Conservation (phyloP, 805 yeast genomes). For the Maudiozyma bulderi region DNA sequence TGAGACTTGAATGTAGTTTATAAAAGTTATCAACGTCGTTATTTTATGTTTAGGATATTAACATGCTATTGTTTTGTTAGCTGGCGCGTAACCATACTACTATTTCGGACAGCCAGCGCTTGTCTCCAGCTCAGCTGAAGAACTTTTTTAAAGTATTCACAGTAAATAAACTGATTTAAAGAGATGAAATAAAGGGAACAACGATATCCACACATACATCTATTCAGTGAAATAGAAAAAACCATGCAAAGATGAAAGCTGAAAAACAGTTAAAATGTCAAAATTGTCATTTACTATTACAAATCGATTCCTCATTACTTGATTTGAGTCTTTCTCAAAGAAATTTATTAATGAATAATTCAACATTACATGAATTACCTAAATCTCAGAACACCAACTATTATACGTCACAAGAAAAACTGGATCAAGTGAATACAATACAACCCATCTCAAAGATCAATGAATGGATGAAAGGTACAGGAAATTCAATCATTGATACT, state of each 20-base stretch:
- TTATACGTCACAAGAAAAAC: slow-evolving; percentile 18
- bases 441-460: slow-evolving; percentile 20
- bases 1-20: no score
- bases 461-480: slow-evolving; percentile 16
- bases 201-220: no score
- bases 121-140: no score
- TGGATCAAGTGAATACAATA: slow-evolving; percentile 12
- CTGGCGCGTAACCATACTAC: no score
- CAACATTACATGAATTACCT: background rate
- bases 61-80: no score
- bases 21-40: no score
- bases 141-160: no score
- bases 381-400: slow-evolving; percentile 4
- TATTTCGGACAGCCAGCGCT: no score
- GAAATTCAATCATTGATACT: background rate
- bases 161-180: no score
- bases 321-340: slow-evolving; percentile 37
- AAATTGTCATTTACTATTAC: slow-evolving; percentile 36
- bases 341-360: slow-evolving; percentile 30
- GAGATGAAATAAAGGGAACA: no score
- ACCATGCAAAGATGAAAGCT: background rate
- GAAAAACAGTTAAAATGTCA: slow-evolving; percentile 29
- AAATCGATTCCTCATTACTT: slow-evolving; percentile 35
- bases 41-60: no score
- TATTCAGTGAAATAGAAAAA: no score